Evolutionary conservation across 352 stramenopile genomes (phyloP).

Genomic region (Phytophthora quininea): DNA sequence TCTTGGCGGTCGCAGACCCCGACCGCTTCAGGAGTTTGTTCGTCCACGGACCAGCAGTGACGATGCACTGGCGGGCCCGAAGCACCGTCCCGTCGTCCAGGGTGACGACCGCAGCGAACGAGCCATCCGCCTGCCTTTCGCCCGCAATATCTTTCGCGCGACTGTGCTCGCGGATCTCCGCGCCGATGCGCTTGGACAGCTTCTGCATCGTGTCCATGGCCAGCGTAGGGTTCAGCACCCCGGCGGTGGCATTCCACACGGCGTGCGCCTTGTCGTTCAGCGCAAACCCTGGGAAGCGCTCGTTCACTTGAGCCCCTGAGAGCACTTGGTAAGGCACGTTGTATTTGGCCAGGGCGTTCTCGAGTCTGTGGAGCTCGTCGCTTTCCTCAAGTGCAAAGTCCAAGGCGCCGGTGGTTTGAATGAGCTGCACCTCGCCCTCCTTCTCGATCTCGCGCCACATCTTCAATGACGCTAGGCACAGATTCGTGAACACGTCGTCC

Average conservation of each 20-base stretch:
- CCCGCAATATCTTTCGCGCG: constrained; percentile 31
- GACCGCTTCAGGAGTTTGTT: constrained; percentile 42
- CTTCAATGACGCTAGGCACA: constrained; percentile 65
- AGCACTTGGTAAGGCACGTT: constrained; percentile 53
- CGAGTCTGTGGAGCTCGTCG: constrained; percentile 33
- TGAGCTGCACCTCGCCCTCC: constrained; percentile 38
- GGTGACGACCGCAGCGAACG: constrained; percentile 32
- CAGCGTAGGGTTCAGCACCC: constrained; percentile 58
- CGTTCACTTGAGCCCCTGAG: constrained; percentile 46
- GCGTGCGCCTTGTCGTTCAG: constrained; percentile 44
- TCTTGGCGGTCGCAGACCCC: constrained; percentile 32
- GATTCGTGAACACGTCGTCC: constrained; percentile 68
- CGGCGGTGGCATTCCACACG: constrained; percentile 53
- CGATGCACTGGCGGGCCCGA: constrained; percentile 47
- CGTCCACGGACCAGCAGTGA: constrained; percentile 66
- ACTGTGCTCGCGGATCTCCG: constrained; percentile 46
- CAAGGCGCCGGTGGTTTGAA: constrained; percentile 69
- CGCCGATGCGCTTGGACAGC: constrained; percentile 41
- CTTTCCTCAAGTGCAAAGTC: constrained; percentile 47
- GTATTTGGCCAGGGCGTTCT: constrained; percentile 37
- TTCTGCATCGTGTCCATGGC: constrained; percentile 61
- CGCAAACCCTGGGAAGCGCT: constrained; percentile 58
- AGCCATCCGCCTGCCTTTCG: constrained; percentile 20
- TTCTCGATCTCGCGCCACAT: constrained; percentile 64
- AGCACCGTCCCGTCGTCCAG: constrained; percentile 37